Evolutionary conservation across 2,329 filamentous ascomycete species (phyloP).

Genomic region (Ophiostoma quercus): DNA sequence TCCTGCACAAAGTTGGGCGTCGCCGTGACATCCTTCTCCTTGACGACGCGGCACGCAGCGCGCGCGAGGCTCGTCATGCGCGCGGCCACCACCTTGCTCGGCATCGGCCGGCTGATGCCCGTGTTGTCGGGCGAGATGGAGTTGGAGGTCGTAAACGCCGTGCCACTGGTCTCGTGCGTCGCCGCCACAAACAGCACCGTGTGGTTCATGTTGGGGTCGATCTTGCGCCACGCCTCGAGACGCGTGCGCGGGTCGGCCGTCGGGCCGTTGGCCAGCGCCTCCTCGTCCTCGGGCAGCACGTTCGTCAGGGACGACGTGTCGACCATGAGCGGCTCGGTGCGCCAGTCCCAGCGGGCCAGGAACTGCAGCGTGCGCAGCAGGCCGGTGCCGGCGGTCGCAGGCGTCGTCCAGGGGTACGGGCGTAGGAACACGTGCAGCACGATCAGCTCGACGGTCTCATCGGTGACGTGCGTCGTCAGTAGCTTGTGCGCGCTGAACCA

Average conservation of each 20-base stretch:
- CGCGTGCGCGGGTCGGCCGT: constrained; percentile 43
- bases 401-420: constrained; percentile 72
- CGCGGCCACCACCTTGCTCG: constrained; percentile 75
- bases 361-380: constrained; percentile 77
- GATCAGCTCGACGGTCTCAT: constrained; percentile 80
- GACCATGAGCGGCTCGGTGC: constrained; percentile 71
- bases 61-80: constrained; percentile 78
- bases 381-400: constrained; percentile 70
- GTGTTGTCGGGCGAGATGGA: constrained; percentile 36
- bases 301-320: constrained; percentile 56
- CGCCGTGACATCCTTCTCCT: constrained; percentile 42
- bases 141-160: constrained; percentile 65
- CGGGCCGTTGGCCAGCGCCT: constrained; percentile 29
- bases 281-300: constrained; percentile 49
- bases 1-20: constrained; percentile 26
- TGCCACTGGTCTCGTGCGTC: constrained; percentile 69
- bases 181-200: constrained; percentile 77
- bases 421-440: constrained; percentile 72
- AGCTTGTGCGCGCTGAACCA: constrained; percentile 82
- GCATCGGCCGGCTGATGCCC: constrained; percentile 36
- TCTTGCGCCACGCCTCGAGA: constrained; percentile 77
- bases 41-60: constrained; percentile 62
- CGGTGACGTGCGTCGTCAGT: constrained; percentile 60
- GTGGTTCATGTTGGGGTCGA: constrained; percentile 83
- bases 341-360: constrained; percentile 89